Conservation (phyloP, 2,329 filamentous ascomycete genomes). For the Pseudopyricularia cyperi region DNA sequence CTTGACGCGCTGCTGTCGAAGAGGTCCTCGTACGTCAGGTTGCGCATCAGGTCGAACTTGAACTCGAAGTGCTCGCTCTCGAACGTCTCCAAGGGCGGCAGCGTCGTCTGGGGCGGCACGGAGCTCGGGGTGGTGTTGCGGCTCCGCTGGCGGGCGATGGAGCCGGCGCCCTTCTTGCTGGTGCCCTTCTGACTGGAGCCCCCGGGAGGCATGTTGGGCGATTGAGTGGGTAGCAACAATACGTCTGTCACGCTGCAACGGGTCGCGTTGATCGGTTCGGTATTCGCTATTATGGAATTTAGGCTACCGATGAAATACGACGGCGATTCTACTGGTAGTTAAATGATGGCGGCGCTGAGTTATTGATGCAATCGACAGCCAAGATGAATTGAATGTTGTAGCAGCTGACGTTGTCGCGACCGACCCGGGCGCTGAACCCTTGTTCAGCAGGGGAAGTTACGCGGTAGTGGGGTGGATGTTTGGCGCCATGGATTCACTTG, state of each 20-base stretch:
- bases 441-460: too few relatives aligned
- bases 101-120: slow-evolving; percentile 30
- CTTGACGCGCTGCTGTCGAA: slow-evolving; percentile 46
- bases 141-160: slow-evolving; percentile 52
- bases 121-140: slow-evolving; percentile 63
- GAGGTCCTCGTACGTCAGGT: slow-evolving; percentile 55
- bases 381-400: too few relatives aligned
- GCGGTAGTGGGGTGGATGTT: too few relatives aligned
- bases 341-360: too few relatives aligned
- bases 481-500: too few relatives aligned
- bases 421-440: too few relatives aligned
- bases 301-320: too few relatives aligned
- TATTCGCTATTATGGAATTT: too few relatives aligned
- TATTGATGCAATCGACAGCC: too few relatives aligned
- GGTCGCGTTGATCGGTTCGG: not conserved
- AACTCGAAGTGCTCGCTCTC: slow-evolving; percentile 57
- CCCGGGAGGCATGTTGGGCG: slow-evolving; percentile 35
- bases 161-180: slow-evolving; percentile 50
- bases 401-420: too few relatives aligned
- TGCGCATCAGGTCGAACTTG: slow-evolving; percentile 42
- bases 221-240: not conserved
- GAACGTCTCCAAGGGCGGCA: slow-evolving; percentile 38
- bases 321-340: too few relatives aligned
- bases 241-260: not conserved
- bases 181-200: slow-evolving; percentile 47